These are phyloP conservation scores for Komagataella populi DNA, from an alignment of 805 yeast genomes.

Conservation along the genomic window DNA sequence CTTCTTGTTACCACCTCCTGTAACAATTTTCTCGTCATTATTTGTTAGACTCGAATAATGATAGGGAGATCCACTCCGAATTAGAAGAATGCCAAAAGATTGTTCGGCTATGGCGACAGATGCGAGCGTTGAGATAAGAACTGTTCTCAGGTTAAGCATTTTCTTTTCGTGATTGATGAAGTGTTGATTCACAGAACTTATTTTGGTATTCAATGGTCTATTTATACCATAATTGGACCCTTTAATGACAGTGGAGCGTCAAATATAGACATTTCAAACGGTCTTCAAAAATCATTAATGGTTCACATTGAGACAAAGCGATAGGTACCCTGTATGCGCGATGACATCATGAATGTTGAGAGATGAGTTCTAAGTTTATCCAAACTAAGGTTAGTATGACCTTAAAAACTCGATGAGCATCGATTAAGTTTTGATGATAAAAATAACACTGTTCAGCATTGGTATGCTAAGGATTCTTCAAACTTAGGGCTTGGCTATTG, in stretches of 20 bases:
- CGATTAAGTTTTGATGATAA: neutral
- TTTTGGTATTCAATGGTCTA: neutral
- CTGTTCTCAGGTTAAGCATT: neutral
- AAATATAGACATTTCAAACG: too few relatives aligned
- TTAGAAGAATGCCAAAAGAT: neutral
- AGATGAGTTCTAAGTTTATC: neutral
- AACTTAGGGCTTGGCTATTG: neutral
- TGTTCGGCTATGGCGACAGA: neutral
- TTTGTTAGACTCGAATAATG: conserved; percentile 2
- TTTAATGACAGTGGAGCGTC: neutral
- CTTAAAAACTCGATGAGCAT: neutral
- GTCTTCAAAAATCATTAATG: too few relatives aligned
- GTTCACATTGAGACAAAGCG: neutral
- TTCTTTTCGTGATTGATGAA: neutral
- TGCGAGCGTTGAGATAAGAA: neutral
- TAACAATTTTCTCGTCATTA: neutral
- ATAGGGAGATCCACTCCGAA: neutral
- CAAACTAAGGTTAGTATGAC: neutral
- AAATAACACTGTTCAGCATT: neutral
- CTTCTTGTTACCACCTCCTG: neutral
- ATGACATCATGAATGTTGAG: neutral
- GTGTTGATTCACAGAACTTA: neutral
- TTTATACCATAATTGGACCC: neutral
- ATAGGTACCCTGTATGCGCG: neutral
- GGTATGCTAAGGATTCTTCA: neutral